Evolutionary conservation across 164 flowering plant species (phyloP).

Genomic region (Liquidambar formosana): DNA sequence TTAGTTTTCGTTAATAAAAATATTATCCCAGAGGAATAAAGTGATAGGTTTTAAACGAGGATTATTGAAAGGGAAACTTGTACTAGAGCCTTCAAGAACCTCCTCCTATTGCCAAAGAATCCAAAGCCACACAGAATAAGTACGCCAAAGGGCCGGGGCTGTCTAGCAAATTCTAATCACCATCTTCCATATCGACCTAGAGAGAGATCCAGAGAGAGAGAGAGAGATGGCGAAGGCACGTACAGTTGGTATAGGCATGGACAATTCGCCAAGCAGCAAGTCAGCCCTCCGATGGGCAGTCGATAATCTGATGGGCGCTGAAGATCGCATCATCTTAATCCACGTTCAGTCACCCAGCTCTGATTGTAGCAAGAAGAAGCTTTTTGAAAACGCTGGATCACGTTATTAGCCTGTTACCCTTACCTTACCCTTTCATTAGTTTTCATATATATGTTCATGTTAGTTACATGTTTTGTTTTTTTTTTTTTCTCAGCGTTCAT

Average conservation of each 20-base stretch:
- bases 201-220: too few species aligned
- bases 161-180: too few species aligned
- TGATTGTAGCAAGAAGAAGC: conserved; percentile 42
- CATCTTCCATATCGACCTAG: too few species aligned
- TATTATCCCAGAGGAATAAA: too few species aligned
- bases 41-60: too few species aligned
- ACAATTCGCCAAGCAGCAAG: conserved; percentile 62
- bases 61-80: too few species aligned
- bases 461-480: not conserved
- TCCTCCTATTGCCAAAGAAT: too few species aligned
- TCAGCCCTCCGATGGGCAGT: conserved; percentile 58
- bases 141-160: too few species aligned
- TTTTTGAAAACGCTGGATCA: conserved; percentile 65
- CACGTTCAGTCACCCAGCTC: conserved; percentile 55
- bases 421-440: not conserved
- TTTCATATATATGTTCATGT: not conserved
- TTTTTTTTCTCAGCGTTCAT: conserved; percentile 54
- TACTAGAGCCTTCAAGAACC: too few species aligned
- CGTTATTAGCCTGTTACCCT: conserved; percentile 30
- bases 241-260: conserved; percentile 59
- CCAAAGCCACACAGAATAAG: too few species aligned
- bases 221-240: too few species aligned
- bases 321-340: conserved; percentile 45
- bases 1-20: too few species aligned
- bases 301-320: conserved; percentile 42